Evolutionary conservation across 2,329 filamentous ascomycete species (phyloP).

Genomic region (Exophiala viscosa): DNA sequence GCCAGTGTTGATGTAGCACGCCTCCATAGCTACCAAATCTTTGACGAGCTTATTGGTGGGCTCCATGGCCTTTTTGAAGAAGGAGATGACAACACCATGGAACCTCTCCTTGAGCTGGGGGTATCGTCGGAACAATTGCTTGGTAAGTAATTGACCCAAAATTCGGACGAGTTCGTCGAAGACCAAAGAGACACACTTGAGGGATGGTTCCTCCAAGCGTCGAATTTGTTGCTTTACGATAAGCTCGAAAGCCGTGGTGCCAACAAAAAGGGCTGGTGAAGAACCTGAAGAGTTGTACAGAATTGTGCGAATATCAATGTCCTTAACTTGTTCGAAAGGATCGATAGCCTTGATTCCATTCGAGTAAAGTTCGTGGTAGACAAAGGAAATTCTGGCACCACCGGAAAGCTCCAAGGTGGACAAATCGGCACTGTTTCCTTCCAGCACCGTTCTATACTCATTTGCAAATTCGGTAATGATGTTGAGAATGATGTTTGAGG

Average conservation of each 20-base stretch:
- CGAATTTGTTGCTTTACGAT: constrained; percentile 99
- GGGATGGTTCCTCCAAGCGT: constrained; percentile 87
- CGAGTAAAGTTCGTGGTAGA: constrained; percentile 97
- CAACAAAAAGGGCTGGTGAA: constrained; percentile 92
- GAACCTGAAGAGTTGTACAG: constrained; percentile 99
- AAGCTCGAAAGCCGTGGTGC: constrained; percentile 95
- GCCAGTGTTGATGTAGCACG: constrained; percentile 96
- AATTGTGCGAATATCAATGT: constrained; percentile 93
- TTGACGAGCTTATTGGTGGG: constrained; percentile 95
- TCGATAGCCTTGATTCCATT: constrained; percentile 98
- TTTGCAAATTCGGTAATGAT: constrained; percentile 99
- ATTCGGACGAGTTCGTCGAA: constrained; percentile 98
- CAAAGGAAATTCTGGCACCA: constrained; percentile 96
- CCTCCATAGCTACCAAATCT: constrained; percentile 91
- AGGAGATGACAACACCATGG: constrained; percentile 82
- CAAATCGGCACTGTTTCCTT: constrained; percentile 94
- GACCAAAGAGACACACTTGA: constrained; percentile 95
- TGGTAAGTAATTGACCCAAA: constrained; percentile 80
- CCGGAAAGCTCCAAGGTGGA: constrained; percentile 93
- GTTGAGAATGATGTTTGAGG: constrained; percentile 88
- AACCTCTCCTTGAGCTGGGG: constrained; percentile 96
- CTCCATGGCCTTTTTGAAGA: constrained; percentile 98
- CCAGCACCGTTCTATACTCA: constrained; percentile 92
- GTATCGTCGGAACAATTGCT: constrained; percentile 87
- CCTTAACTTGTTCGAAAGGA: constrained; percentile 95